Evolutionary conservation across 495 filamentous ascomycete genomes (phyloP), one percentile per base, ranked within the genome.

Genomic region (Patellaria atrata): DNA sequence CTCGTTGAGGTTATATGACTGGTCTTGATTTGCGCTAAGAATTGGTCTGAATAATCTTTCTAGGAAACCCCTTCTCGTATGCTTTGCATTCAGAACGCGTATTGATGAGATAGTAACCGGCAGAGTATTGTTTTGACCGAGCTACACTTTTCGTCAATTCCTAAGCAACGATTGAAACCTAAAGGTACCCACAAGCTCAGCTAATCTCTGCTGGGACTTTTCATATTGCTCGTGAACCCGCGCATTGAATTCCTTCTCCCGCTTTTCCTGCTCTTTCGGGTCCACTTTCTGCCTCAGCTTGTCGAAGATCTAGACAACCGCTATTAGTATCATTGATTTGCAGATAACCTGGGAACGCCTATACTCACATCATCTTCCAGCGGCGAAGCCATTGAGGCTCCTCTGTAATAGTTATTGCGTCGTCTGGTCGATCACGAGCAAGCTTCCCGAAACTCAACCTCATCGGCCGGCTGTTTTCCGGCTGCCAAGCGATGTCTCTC

Each of bases 71-170:
- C 70, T 64, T 22, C 87, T 71, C 3, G 87, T 94, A 42, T 86
- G 69, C 14, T 60, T 62, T 7, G 82, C 82, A 47, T 77, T 75
- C 37, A 87, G 67, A 34, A 99, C 67, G 43, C 77, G 73, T 53
- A 96, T 67, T 18, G 74, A 75, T 35, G 78, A 81, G 59, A 97
- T 77, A 4, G 80, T 75, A 30, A 82, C 77, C 11, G 68, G 85
- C 45, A 80, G 64, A 42, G 70, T 92, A 50, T 70, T 81, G 60
- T 77, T 89, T 62, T 64, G 71, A 54, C 78, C 77, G 41, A 87
- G 71, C 80, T 85, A 46, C 26, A n/a, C 26, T 1, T 4, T 20
- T 22, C 10, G 18, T 37, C 19, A 15, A 27, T 2, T 21, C 4
- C 15, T 9, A 21, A 22, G 14, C 3, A 25, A 24, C 14, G 11